Evolutionary conservation across 2,329 filamentous ascomycete genomes (phyloP).

Genomic region (Hymenoscyphus infarciens): DNA sequence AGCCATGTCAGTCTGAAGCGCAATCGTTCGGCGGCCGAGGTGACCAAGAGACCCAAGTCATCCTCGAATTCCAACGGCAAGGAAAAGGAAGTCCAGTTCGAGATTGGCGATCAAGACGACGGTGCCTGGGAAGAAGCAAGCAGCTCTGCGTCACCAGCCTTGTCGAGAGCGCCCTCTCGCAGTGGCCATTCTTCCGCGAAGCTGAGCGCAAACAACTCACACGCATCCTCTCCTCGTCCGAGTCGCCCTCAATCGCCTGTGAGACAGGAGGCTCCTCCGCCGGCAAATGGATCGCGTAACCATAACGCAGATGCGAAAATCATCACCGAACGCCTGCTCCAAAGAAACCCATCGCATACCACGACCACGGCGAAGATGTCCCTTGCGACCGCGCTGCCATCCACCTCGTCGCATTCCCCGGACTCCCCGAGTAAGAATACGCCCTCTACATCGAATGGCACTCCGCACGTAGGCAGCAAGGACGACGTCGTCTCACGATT

Average conservation of each 20-base stretch:
- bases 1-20: slow-evolving; percentile 56
- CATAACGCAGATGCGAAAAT: slow-evolving; percentile 57
- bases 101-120: slow-evolving; percentile 52
- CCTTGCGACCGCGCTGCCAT: slow-evolving; percentile 46
- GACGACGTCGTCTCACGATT: slow-evolving; percentile 57
- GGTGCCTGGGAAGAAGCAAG: slow-evolving; percentile 68
- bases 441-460: slow-evolving; percentile 18
- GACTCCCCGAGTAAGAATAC: slow-evolving; percentile 32
- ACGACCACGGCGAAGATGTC: slow-evolving; percentile 58
- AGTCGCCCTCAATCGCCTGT: slow-evolving; percentile 21
- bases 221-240: slow-evolving; percentile 28
- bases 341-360: slow-evolving; percentile 59
- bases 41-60: slow-evolving; percentile 49
- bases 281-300: slow-evolving; percentile 37
- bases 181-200: slow-evolving; percentile 47
- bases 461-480: slow-evolving; percentile 29
- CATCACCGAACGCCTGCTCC: slow-evolving; percentile 63
- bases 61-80: slow-evolving; percentile 33
- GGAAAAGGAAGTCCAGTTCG: slow-evolving; percentile 51
- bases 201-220: slow-evolving; percentile 35
- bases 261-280: slow-evolving; percentile 8
- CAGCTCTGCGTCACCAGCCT: slow-evolving; percentile 57
- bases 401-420: slow-evolving; percentile 34
- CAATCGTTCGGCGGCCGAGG: slow-evolving; percentile 57
- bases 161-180: slow-evolving; percentile 43